These are phyloP conservation scores for Rhodomyrtus psidioides DNA, from an alignment of 441 rosid species.

Conservation along the genomic window DNA sequence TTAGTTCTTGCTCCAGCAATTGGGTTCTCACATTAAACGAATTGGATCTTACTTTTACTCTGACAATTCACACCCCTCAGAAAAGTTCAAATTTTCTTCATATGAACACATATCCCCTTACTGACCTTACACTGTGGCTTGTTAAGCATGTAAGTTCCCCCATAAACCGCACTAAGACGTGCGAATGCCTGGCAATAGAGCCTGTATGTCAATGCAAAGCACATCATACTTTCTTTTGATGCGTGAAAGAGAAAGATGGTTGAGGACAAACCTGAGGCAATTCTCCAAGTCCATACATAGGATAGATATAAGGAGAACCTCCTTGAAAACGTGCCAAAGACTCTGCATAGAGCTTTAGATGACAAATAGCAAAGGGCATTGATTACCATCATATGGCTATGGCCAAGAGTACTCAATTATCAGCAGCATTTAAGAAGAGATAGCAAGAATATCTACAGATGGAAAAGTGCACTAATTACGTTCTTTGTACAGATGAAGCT, in stretches of 20 bases:
- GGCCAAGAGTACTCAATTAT: background rate
- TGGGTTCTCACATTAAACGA: background rate
- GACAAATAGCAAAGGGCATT: background rate
- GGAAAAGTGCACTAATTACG: background rate
- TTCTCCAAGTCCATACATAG: constrained; percentile 68
- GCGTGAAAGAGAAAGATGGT: background rate
- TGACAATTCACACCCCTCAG: background rate
- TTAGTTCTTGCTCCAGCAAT: background rate
- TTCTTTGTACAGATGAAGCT: background rate
- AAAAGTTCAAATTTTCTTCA: background rate
- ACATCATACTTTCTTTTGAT: background rate
- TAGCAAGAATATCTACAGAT: background rate
- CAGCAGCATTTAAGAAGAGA: background rate
- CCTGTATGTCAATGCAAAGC: constrained; percentile 5
- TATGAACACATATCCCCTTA: background rate
- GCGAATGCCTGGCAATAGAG: constrained; percentile 47
- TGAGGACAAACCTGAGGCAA: constrained; percentile 48
- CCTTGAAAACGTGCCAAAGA: constrained; percentile 72
- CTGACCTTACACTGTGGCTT: constrained; percentile 66
- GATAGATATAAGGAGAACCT: constrained; percentile 69
- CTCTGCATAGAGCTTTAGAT: constrained; percentile 58
- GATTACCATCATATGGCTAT: background rate
- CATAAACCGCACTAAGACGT: constrained; percentile 68
- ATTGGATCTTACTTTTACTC: background rate
- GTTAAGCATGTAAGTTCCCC: constrained; percentile 83